Base-by-base conservation (phyloP, 768 basidiomycete species). In the Xerocomus spinulosus region DNA sequence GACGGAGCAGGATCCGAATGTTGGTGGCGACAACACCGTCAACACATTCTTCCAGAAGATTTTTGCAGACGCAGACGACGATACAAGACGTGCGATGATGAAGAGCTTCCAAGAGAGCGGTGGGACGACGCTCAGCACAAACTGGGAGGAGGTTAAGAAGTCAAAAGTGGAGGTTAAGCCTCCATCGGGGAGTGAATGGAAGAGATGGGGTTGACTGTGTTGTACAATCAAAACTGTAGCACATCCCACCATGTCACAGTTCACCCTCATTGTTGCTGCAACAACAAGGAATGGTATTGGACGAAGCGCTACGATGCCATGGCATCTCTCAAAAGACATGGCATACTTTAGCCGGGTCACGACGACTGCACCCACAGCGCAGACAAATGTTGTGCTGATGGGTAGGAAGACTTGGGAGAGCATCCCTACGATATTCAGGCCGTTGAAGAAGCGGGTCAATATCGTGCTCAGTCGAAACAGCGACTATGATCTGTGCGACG, bases 371-470 rank as follows among this genome's bases (percentile, higher is more conserved):
- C 80, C 82, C 6, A 68, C 74, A 30, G 76, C 73, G 6, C 63
- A 59, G 37, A 70, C 63, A 49, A 98, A 97, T 68, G 81, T 79
- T 1, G 85, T 97, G 17, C 71, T 97, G 46, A 97, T 99, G 95
- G 96, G 96, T 12, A 78, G 95, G 47, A 92, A 89, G 60, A 95
- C 93, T 13, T 99, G 96, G 96, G 92, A 97, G 70, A 90, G 90
- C 63, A 97, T 99, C 46, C 95, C 96, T 8, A 54, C 61, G 17
- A 88, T 82, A 64, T 88, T 86, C 69, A 76, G 87, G 52, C 96
- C 96, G 5, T 75, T 99, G 17, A 72, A 77, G 34, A 78, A 76
- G 36, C 76, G 96, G 42, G 46, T 77, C 46, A 99, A 98, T 61
- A 64, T 94, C 21, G 82, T 99, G 48, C 68, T 94, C 50, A 85